Percentiles rank a stretch among this genome's conserved stretches.
Evolutionary conservation across 2,329 filamentous ascomycete genomes (phyloP).

Genomic region (Botrytis galanthina): DNA sequence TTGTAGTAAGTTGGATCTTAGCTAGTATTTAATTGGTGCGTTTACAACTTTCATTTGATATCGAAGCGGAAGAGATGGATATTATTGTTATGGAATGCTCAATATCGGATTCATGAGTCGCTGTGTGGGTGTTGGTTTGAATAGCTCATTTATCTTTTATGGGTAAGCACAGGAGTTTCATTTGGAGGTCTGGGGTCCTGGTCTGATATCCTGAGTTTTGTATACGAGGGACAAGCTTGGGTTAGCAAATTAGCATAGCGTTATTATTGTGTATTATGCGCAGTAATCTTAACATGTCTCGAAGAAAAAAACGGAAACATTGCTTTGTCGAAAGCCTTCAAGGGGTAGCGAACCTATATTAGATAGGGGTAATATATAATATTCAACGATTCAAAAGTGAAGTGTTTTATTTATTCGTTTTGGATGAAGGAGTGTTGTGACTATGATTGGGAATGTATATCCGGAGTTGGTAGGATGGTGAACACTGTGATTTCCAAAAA

Average conservation of each 20-base stretch:
- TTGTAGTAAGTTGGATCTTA: neutral
- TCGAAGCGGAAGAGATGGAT: neutral
- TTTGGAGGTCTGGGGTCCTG: neutral
- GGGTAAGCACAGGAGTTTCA: neutral
- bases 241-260: neutral
- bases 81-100: neutral
- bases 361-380: neutral
- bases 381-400: accelerated
- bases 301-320: neutral
- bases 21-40: too few species aligned
- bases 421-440: neutral
- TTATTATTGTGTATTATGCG: neutral
- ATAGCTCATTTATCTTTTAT: neutral
- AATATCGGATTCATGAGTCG: neutral
- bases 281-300: neutral
- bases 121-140: neutral
- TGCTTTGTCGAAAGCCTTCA: neutral
- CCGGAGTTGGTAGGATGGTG: too few species aligned
- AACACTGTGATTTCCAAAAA: too few species aligned
- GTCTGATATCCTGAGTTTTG: neutral
- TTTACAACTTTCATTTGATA: too few species aligned
- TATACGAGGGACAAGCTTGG: neutral
- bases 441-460: neutral
- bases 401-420: neutral
- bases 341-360: neutral